Evolutionary conservation across 2,329 filamentous ascomycete genomes (phyloP).

Genomic region (Aaosphaeria arxii): DNA sequence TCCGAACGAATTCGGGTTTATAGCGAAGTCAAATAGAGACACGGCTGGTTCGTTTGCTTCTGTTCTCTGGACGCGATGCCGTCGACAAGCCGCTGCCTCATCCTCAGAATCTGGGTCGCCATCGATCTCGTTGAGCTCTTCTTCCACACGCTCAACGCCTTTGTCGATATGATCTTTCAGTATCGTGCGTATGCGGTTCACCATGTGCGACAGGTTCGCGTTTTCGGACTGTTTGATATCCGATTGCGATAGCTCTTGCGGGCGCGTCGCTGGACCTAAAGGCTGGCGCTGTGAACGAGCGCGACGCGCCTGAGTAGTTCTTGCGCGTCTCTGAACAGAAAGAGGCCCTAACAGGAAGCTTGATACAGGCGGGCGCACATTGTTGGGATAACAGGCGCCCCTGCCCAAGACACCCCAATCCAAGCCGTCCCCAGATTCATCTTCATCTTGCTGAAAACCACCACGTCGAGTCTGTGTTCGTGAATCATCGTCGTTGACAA

Average conservation of each 20-base stretch:
- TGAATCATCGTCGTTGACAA: constrained; percentile 49
- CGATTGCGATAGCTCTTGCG: constrained; percentile 71
- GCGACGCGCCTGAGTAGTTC: constrained; percentile 64
- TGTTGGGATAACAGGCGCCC: constrained; percentile 70
- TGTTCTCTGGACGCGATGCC: constrained; percentile 59
- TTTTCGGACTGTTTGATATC: constrained; percentile 76
- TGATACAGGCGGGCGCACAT: constrained; percentile 70
- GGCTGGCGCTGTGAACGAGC: constrained; percentile 68
- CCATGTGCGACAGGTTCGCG: constrained; percentile 75
- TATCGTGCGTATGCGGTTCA: constrained; percentile 67
- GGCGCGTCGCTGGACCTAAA: constrained; percentile 65
- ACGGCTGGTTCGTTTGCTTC: constrained; percentile 60
- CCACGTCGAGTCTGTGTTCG: constrained; percentile 47
- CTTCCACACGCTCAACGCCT: constrained; percentile 41
- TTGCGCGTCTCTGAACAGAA: constrained; percentile 80
- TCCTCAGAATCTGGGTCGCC: constrained; percentile 33
- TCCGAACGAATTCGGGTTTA: constrained; percentile 87
- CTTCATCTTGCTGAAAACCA: constrained; percentile 57
- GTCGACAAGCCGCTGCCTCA: constrained; percentile 55
- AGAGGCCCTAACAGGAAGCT: constrained; percentile 86
- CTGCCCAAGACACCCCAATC: constrained; percentile 82
- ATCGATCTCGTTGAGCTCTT: constrained; percentile 37
- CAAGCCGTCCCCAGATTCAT: constrained; percentile 66
- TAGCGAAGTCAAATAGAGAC: constrained; percentile 78
- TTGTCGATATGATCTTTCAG: constrained; percentile 46